phyloP scores from a whole-genome alignment of 2,329 filamentous ascomycete genomes.

The Arachnomyces sp. region DNA sequence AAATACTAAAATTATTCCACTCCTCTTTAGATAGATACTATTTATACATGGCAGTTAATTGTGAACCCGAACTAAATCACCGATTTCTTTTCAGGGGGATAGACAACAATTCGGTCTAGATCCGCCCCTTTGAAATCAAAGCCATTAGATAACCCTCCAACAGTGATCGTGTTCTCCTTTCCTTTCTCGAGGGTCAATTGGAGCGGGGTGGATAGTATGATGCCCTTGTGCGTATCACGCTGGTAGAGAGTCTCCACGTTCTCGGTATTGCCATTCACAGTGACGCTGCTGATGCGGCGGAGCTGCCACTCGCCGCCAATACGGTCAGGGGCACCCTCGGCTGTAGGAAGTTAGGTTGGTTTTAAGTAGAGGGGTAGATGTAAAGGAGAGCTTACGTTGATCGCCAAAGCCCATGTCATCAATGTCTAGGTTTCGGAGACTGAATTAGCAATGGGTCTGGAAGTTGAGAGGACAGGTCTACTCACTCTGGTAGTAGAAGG shows the following conservation, averaged over 20 bases:
- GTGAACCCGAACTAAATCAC: neutral
- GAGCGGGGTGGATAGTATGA: constrained; percentile 51
- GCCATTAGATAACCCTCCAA: constrained; percentile 51
- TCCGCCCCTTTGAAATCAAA: constrained; percentile 51
- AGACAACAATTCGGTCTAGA: constrained; percentile 52
- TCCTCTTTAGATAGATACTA: too few relatives aligned
- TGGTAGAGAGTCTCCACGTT: constrained; percentile 45
- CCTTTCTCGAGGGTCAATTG: constrained; percentile 47
- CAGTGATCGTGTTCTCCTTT: constrained; percentile 44
- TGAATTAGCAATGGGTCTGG: too few relatives aligned
- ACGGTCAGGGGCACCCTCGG: constrained; percentile 50
- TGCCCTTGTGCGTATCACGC: constrained; percentile 51
- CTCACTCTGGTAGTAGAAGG: constrained; percentile 48
- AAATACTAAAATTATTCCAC: too few relatives aligned
- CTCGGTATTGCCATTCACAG: constrained; percentile 47
- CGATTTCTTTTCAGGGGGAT: constrained; percentile 45
- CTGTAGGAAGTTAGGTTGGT: constrained; percentile 7
- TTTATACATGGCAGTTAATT: too few relatives aligned
- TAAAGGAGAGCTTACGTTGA: constrained; percentile 4
- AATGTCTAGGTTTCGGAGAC: constrained; percentile 26
- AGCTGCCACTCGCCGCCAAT: constrained; percentile 54
- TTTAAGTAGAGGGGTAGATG: constrained; percentile 10
- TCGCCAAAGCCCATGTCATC: constrained; percentile 54
- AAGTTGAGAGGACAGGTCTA: neutral
- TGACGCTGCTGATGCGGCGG: constrained; percentile 51